Evolutionary conservation across 2,329 filamentous ascomycete genomes (phyloP).

Genomic region (Sarocladiaceae sp.): DNA sequence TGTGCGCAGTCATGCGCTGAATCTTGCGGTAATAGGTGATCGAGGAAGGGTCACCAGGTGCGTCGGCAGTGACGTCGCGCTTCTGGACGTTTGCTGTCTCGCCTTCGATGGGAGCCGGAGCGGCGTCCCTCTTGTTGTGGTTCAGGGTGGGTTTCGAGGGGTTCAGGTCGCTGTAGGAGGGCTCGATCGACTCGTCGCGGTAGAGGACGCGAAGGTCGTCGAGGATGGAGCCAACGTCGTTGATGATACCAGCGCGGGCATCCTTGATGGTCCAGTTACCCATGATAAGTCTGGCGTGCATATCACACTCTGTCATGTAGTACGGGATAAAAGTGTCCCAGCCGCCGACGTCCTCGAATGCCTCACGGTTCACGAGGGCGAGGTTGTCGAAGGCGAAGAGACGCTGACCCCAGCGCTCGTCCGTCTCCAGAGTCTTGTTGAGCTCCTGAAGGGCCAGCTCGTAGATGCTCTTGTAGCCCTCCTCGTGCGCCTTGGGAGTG

Average conservation of each 20-base stretch:
- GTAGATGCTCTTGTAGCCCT: slow-evolving; percentile 37
- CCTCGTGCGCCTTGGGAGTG: slow-evolving; percentile 26
- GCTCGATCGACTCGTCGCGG: slow-evolving; percentile 32
- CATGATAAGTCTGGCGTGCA: slow-evolving; percentile 46
- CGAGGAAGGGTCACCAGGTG: not conserved
- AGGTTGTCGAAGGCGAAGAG: slow-evolving; percentile 58
- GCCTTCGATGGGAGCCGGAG: not conserved
- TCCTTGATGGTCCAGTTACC: slow-evolving; percentile 36
- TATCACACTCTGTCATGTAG: slow-evolving; percentile 55
- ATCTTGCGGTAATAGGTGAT: slow-evolving; percentile 16
- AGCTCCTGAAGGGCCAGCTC: slow-evolving; percentile 33
- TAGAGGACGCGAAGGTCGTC: slow-evolving; percentile 43
- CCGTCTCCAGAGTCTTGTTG: slow-evolving; percentile 22
- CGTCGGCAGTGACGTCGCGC: not conserved
- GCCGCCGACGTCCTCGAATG: slow-evolving; percentile 45
- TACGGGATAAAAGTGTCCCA: slow-evolving; percentile 57
- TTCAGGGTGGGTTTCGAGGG: slow-evolving; percentile 24
- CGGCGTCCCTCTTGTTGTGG: slow-evolving; percentile 13
- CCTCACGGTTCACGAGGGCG: slow-evolving; percentile 49
- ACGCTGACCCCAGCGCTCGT: slow-evolving; percentile 43
- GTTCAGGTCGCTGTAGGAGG: slow-evolving; percentile 33
- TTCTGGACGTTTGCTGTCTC: not conserved
- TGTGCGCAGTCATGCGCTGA: slow-evolving; percentile 23
- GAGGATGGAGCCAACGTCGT: slow-evolving; percentile 39
- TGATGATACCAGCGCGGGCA: slow-evolving; percentile 36